Base-by-base conservation (phyloP, 1,284 basidiomycete genomes). In the Moniliella sp. region DNA sequence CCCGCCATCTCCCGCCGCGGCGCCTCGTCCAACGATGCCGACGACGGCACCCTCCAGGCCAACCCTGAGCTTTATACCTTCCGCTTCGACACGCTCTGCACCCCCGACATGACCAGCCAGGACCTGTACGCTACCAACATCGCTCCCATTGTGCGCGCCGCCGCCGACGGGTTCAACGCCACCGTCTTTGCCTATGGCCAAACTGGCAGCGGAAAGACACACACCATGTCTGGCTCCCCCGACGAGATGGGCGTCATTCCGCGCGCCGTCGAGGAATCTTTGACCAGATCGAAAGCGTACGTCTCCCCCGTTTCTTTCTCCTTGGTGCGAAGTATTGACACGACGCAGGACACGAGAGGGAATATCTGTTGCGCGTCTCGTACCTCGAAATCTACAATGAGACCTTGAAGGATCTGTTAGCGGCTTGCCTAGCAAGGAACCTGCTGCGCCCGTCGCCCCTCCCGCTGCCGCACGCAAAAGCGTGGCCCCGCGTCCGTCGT, bases 81-180 rank as follows among this genome's bases (percentile, higher is more conserved):
- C 30, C 36, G 42, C 15, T 59, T 52, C 34, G 56, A 59, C 39
- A 43, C 45, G 12, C 40, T 59, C 33, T 34, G 52, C 13, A 27
- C 35, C 1, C 39, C 36, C 2, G 19, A 33, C 3, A 43, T 45
- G 23, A 32, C 36, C 12, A 50, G 53, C 0, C 42, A 43, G 8
- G 37, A 37, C 17, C 45, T 57, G 35, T 71, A 69, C 43, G 46
- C 57, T n/a, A 37, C 43, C 4, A 62, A 66, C 44, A 64, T 71
- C 26, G 52, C 63, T 0, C 65, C 66, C 0, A 50, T 70, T 7
- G 65, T 71, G 1, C 50, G 62, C 40, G 78, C 81, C 12, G 79
- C 83, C n/a, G 91, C 93, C 80, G 82, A 91, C 32, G 88, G 86
- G 7, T 94, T 75, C 66, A 94, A 97, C 58, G 73, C 82, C 8